Percentiles rank a stretch among this genome's conserved stretches.
Evolutionary conservation across 2,329 filamentous ascomycete species (phyloP).

Genomic region (Emmonsiellopsis sp.): DNA sequence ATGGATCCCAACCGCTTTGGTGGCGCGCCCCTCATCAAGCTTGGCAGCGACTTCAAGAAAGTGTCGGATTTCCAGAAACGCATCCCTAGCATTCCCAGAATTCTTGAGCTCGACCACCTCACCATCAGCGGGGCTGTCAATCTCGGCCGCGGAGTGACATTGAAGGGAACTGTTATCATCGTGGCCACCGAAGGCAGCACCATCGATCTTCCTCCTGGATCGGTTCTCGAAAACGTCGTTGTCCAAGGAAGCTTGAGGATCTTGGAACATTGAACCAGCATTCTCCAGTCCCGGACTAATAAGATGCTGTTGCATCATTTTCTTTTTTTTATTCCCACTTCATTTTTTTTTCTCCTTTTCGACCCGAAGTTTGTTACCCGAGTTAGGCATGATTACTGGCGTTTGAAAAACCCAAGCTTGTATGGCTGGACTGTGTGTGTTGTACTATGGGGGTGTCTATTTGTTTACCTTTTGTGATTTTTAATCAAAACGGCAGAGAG

Average conservation of each 20-base stretch:
- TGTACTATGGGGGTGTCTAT: background rate
- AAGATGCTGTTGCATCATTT: background rate
- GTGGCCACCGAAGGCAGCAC: conserved; percentile 96
- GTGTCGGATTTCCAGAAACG: conserved; percentile 63
- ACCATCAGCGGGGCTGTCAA: conserved; percentile 98
- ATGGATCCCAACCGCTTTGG: conserved; percentile 96
- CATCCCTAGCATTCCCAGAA: conserved; percentile 42
- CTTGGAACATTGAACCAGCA: conserved; percentile 51
- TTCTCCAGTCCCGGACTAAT: background rate
- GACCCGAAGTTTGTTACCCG: background rate
- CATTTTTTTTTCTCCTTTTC: background rate
- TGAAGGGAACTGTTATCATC: conserved; percentile 97
- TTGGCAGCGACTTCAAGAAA: conserved; percentile 99
- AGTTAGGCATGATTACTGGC: background rate
- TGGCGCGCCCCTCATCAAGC: conserved; percentile 95
- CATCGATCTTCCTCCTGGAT: conserved; percentile 94
- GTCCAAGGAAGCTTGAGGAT: conserved; percentile 89
- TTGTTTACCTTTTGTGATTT: background rate
- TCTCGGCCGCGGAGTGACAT: conserved; percentile 84
- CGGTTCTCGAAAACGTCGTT: conserved; percentile 95
- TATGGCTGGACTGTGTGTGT: background rate
- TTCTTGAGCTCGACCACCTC: conserved; percentile 57
- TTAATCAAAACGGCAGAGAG: background rate
- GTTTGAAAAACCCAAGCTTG: background rate
- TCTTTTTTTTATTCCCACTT: background rate